A percentile compares a stretch with the other conserved stretches of the same genome.
phyloP scores from a whole-genome alignment of 139 green algal species.

The Chlorella sp. region DNA sequence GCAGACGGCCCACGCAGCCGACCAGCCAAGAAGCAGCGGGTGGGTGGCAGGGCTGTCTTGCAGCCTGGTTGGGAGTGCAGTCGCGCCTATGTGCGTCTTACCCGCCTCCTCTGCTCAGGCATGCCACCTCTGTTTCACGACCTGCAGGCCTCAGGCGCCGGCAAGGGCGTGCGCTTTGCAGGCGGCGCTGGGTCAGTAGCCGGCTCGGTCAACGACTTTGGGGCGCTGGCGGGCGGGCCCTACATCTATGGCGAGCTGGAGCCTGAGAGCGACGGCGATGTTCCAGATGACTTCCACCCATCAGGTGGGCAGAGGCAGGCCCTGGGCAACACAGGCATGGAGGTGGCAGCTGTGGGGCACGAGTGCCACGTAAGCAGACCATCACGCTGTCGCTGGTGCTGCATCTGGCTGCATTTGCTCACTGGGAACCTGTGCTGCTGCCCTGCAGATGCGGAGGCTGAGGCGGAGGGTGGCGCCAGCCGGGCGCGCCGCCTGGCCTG shows the following conservation, averaged over 20 bases:
- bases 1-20: not conserved
- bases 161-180: constrained; percentile 16
- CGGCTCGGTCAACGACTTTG: not conserved
- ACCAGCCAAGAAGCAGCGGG: not conserved
- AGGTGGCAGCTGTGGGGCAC: too few relatives aligned
- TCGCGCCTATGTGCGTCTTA: too few relatives aligned
- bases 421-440: not conserved
- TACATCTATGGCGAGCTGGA: not conserved
- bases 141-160: not conserved
- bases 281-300: constrained; percentile 38
- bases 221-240: not conserved
- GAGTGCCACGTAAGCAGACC: too few relatives aligned
- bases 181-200: not conserved
- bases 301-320: not conserved
- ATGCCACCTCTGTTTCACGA: not conserved
- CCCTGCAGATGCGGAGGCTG: constrained; percentile 31
- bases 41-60: not conserved
- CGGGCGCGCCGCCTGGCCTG: constrained; percentile 19
- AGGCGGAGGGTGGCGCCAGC: constrained; percentile 21
- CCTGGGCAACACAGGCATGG: not conserved
- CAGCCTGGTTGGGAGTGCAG: not conserved
- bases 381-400: too few relatives aligned
- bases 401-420: not conserved
- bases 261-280: constrained; percentile 34
- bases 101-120: not conserved